Evolutionary conservation across 2,329 filamentous ascomycete species (phyloP).

Genomic region (Xylariaceae sp.): DNA sequence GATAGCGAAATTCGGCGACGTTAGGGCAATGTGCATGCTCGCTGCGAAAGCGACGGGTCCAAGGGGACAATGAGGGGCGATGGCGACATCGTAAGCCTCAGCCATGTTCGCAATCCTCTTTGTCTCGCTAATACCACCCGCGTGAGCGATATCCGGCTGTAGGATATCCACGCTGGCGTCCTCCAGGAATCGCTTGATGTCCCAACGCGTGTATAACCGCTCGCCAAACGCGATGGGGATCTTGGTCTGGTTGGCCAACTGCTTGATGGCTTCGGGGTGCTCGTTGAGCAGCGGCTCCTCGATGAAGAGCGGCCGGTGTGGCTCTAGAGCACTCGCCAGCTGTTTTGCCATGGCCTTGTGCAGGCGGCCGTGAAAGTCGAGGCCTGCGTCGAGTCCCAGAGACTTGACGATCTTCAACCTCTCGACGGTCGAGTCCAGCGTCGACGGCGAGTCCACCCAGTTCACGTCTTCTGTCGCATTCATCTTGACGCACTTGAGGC

Average conservation of each 20-base stretch:
- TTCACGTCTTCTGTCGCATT: slow-evolving; percentile 72
- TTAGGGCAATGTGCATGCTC: slow-evolving; percentile 61
- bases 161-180: slow-evolving; percentile 64
- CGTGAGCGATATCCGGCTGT: slow-evolving; percentile 69
- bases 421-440: slow-evolving; percentile 60
- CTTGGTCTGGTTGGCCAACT: slow-evolving; percentile 48
- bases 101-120: slow-evolving; percentile 66
- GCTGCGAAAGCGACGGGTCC: slow-evolving; percentile 71
- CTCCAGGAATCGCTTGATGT: slow-evolving; percentile 68
- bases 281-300: slow-evolving; percentile 71
- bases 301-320: slow-evolving; percentile 68
- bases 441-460: slow-evolving; percentile 69
- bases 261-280: slow-evolving; percentile 61
- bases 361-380: slow-evolving; percentile 75
- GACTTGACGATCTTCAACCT: slow-evolving; percentile 65
- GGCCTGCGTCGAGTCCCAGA: slow-evolving; percentile 65
- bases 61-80: slow-evolving; percentile 70
- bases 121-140: slow-evolving; percentile 69
- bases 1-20: slow-evolving; percentile 63
- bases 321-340: slow-evolving; percentile 59
- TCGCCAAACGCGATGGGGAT: slow-evolving; percentile 70
- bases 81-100: slow-evolving; percentile 68
- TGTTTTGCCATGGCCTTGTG: slow-evolving; percentile 82
- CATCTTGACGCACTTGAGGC: slow-evolving; percentile 70
- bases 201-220: slow-evolving; percentile 63